Evolutionary conservation across 208 protist species (phyloP), one percentile per base, ranked within the genome.

Genomic region (Wallacemonas sp.): DNA sequence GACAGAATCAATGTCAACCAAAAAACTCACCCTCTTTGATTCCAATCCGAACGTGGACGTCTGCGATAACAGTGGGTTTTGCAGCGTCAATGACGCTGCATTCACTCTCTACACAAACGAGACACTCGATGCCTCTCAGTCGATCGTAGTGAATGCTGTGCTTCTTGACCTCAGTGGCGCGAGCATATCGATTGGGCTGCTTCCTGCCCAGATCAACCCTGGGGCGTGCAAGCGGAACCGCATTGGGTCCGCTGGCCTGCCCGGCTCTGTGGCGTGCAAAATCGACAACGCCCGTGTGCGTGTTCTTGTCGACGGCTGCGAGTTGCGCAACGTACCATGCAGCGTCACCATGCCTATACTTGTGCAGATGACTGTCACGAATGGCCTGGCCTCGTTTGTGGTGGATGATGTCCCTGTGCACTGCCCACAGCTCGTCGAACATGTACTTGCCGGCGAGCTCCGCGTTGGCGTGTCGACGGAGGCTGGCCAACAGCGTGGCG

Each of bases 41-140:
- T 8, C 42, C 11, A 7, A 48, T 18, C 20, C 20, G 10, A 20
- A 3, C 42, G 42, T 48, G 42, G 42, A 48, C 20, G 20, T 48
- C 42, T 18, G 20, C 18, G 42, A 18, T 18, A 18, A 23, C 11
- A 23, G 4, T 4, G 42, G 42, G 4, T 48, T 48, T 48, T 18
- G 42, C 18, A 48, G 44, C 44, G 20, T 23, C 44, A 48, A 20
- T 18, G 20, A 23, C 11, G 20, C 18, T 4, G 44, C 11, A 5
- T 23, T 5, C 44, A 48, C 44, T 20, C 11, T 48, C 44, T 48
- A 48, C 44, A 48, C 44, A 3, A 48, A 48, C 20, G 44, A 48
- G 44, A 48, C 44, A 48, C 44, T 48, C 44, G 44, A 48, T 20
- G 44, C 44, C 44, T 48, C 44, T 48, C 18, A 48, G 20, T 48